Base-by-base conservation (phyloP, 2,329 filamentous ascomycete genomes). In the Ceratocystis smalleyi region DNA sequence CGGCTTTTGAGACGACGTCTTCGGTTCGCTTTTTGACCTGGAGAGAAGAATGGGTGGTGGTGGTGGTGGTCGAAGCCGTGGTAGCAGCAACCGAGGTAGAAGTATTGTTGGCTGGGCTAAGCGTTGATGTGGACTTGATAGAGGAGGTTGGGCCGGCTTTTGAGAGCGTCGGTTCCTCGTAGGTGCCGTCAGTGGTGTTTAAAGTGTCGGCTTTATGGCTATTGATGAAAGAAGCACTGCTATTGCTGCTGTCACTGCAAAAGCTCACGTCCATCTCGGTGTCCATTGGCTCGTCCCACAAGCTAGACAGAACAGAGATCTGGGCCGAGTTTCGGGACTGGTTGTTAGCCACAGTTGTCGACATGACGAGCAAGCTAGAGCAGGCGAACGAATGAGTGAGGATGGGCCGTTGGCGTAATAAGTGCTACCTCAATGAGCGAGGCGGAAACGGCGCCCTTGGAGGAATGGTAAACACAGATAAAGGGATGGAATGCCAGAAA, bases 221-320 rank as follows among this genome's bases (percentile, higher is more conserved):
- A 17, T 64, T 62, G 62, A 62, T 32, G 61, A 62, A 64, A 7
- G 61, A 45, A 32, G 57, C 64, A 30, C 27, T 24, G 12, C 17
- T 35, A 24, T 57, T 15, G 54, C 54, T 57, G 54, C 54, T 57
- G 30, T 57, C 17, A 17, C 54, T 57, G 54, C 30, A 57, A 17
- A 57, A 57, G 15, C 54, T 57, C 54, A 57, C 15, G 54, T 57
- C 54, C 59, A 61, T 61, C 15, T 59, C 54, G 51, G 30, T 35
- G 12, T 43, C 51, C 32, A 43, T 49, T n/a, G 62, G 61, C 32
- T 66, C 65, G 43, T 66, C 62, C 65, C 65, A 66, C 7, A 66
- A 35, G 43, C 65, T 66, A 59, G 69, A 68, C 7, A 68, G 40
- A 62, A 69, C 47, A 12, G 68, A 69, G 24, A 61, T 59, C 2